Conservation (phyloP, 805 yeast genomes). For the Saccharomyces eubayanus region DNA sequence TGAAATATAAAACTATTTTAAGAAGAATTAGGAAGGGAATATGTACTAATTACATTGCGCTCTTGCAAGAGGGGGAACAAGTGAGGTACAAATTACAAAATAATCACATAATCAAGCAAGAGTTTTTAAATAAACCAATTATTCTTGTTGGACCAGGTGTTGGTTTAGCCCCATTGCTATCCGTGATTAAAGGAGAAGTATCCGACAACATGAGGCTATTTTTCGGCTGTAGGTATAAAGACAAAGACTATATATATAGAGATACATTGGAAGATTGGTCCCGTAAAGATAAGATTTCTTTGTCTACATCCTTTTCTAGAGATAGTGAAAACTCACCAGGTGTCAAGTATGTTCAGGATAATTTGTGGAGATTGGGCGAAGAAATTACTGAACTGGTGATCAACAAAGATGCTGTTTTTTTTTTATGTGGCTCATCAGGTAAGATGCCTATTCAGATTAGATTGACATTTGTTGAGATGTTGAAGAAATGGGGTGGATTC, state of each 20-base stretch:
- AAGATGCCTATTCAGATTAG: constrained; percentile 87
- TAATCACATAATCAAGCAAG: constrained; percentile 36
- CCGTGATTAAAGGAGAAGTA: constrained; percentile 43
- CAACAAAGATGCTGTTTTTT: constrained; percentile 51
- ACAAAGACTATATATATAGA: constrained; percentile 62
- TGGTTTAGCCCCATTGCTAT: constrained; percentile 89
- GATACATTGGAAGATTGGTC: constrained; percentile 41
- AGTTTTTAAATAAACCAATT: constrained; percentile 38
- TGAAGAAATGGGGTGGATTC: constrained; percentile 39
- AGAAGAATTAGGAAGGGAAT: constrained; percentile 70
- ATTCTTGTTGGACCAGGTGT: constrained; percentile 89
- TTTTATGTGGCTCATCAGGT: constrained; percentile 90
- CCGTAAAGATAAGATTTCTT: constrained; percentile 30
- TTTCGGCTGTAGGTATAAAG: constrained; percentile 61
- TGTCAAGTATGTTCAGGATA: constrained; percentile 71
- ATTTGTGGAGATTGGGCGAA: constrained; percentile 43
- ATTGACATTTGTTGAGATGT: constrained; percentile 60
- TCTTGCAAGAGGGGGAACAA: constrained; percentile 39
- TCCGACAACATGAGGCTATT: constrained; percentile 41
- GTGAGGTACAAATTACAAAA: constrained; percentile 45
- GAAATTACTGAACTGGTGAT: constrained; percentile 46
- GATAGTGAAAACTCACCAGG: constrained; percentile 33
- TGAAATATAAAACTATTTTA: constrained; percentile 76
- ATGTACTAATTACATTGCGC: constrained; percentile 68
- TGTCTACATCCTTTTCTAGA: constrained; percentile 44